Base-by-base conservation (phyloP, 441 rosid genomes). In the Mallotus repandus region DNA sequence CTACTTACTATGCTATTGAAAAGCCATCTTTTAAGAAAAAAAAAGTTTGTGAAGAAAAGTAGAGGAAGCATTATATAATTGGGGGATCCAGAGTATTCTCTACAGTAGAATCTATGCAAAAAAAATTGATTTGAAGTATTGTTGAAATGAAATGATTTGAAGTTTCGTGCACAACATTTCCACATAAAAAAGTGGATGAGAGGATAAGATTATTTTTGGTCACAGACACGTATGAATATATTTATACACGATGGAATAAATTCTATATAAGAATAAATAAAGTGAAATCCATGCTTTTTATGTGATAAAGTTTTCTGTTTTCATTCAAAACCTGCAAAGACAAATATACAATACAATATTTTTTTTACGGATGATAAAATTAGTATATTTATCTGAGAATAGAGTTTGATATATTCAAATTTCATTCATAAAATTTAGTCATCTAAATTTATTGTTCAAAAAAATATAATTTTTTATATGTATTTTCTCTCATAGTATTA, bases 141-240 rank as follows among this genome's bases (percentile, higher is more conserved):
- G 59, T 61, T 25, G 29, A 25, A 25, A 25, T 25, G 32, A 29
- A 29, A 1, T 29, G 32, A 5, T 18, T 14, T 53, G 54, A 16
- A 63, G 53, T 63, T 54, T 32, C 74, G 59, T 61, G 74, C 13
- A 2, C 68, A n/a, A 61, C 60, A 35, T 21, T 72, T 5, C 61
- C 21, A 41, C 45, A 5, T 9, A 2, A 15, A 41, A 38, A 64
- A 22, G 45, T 63, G 16, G 16, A 29, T 2, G 4, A 10, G 21
- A 59, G 21, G 73, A 69, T 69, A 56, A 69, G 64, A 45, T 63
- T 53, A 16, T 29, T n/a, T 72, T 19, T 21, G 62, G 22, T 14
- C 38, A 72, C 52, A n/a, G 61, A 35, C 68, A 72, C 75, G 62
- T 72, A 72, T 49, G 2, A 29, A 29, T 29, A 25, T 25, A 25